Evolutionary conservation across 176 grass and related monocot genomes (phyloP), one percentile per base, ranked within the genome.

Genomic region (Melocanna baccifera): DNA sequence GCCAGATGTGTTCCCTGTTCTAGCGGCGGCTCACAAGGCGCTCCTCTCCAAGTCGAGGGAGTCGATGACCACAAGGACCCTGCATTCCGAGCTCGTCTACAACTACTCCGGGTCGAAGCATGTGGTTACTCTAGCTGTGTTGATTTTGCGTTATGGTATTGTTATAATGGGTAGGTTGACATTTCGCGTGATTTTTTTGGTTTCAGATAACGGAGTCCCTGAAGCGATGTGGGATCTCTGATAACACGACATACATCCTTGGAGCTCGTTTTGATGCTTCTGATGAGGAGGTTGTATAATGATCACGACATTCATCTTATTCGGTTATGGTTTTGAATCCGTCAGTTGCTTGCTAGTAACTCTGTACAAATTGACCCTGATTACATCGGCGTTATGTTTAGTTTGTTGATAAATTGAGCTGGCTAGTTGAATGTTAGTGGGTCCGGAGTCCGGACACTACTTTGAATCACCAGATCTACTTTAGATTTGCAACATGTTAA

Each of bases 51-150:
- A 84, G 81, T 80, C 88, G 41, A 99, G 96, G 84, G 96, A 91
- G 62, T 84, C 93, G 8, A 84, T 98, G 30, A 96, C 83, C 47
- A 96, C 96, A 34, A 87, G 89, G 20, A 98, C 91, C 69, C 83
- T 96, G 80, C 97, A 99, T 84, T 99, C 93, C 9, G 97, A 99
- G 74, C 90, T 99, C 70, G 91, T 96, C 80, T 99, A 94, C 83
- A 94, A 94, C 71, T 96, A 89, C 87, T 91, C 97, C 0, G 91
- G 93, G 0, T 99, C 93, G 40, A 96, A 99, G 74, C 97, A 99
- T 92, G 96, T 99, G 84, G 69, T 81, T 86, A 7, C 22, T 71
- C 26, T 58, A 55, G 16, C 48, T 73, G 10, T 50, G 5, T 58
- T 73, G 4, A 23, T 66, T 43, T 36, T 50, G 22, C 18, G 19